phyloP scores from a whole-genome alignment of 176 grass and related monocot species.

The Elaeis guineensis region DNA sequence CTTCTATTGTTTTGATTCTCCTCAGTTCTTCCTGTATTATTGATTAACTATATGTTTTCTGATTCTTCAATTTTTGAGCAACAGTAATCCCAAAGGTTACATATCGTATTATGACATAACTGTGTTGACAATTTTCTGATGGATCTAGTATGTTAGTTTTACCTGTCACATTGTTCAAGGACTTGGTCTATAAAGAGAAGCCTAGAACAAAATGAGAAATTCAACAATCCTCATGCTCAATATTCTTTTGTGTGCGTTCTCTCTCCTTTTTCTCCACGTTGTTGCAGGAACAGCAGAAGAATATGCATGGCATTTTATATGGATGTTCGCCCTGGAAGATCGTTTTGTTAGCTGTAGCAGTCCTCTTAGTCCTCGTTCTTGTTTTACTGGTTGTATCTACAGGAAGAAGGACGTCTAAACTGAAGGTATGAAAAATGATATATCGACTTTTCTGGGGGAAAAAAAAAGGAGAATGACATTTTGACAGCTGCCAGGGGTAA shows the following conservation, averaged over 20 bases:
- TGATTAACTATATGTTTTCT: no score
- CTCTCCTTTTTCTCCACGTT: background rate
- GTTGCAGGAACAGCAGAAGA: conserved; percentile 36
- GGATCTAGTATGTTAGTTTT: no score
- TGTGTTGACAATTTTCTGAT: no score
- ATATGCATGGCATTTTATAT: conserved; percentile 10
- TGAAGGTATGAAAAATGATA: conserved; percentile 55
- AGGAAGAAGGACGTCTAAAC: conserved; percentile 70
- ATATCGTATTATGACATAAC: no score
- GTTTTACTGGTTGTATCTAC: conserved; percentile 39
- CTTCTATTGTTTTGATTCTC: no score
- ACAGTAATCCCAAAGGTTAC: no score
- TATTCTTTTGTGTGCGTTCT: background rate
- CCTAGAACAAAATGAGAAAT: no score
- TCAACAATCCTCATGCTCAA: no score
- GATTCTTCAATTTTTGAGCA: no score
- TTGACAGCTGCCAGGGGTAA: conserved; percentile 8
- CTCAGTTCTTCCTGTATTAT: no score
- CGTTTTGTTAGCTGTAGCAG: conserved; percentile 15
- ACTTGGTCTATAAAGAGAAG: no score
- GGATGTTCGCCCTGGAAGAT: conserved; percentile 46
- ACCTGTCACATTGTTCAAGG: no score
- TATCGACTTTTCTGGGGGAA: conserved; percentile 1
- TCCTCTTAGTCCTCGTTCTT: conserved; percentile 13
- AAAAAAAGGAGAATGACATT: background rate